These are phyloP conservation scores for Melocanna baccifera DNA, from an alignment of 176 grass and related monocot genomes.

Conservation along the genomic window DNA sequence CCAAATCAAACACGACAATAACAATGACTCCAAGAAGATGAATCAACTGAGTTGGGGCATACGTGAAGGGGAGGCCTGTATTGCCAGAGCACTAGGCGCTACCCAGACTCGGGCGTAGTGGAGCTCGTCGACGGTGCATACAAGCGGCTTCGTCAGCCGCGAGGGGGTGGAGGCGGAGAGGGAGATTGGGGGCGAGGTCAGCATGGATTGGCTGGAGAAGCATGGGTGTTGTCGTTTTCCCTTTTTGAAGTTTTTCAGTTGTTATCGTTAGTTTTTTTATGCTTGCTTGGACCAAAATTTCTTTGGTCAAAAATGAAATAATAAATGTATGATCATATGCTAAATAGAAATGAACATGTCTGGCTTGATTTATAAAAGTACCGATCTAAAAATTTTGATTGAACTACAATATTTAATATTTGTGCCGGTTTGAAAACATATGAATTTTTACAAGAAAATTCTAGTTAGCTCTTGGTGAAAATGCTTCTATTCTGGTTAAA, in stretches of 20 bases:
- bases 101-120: constrained; percentile 72
- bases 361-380: neutral
- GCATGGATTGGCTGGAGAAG: constrained; percentile 38
- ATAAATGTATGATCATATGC: neutral
- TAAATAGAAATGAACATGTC: neutral
- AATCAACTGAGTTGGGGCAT: neutral
- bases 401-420: neutral
- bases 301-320: neutral
- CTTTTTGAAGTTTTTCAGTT: neutral
- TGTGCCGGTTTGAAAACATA: neutral
- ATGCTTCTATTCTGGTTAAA: no score
- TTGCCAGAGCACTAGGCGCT: constrained; percentile 73
- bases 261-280: neutral
- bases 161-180: constrained; percentile 25
- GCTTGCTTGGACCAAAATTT: neutral
- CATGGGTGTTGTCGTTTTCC: constrained; percentile 14
- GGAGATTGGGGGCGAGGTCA: constrained; percentile 40
- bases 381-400: neutral
- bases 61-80: constrained; percentile 63
- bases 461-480: no score
- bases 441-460: neutral
- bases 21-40: neutral
- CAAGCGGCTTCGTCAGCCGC: constrained; percentile 40
- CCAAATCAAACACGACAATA: constrained; percentile 9
- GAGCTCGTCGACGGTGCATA: constrained; percentile 83